These are phyloP conservation scores for Xylaria nigripes DNA, from an alignment of 495 filamentous ascomycete genomes.

Conservation along the genomic window DNA sequence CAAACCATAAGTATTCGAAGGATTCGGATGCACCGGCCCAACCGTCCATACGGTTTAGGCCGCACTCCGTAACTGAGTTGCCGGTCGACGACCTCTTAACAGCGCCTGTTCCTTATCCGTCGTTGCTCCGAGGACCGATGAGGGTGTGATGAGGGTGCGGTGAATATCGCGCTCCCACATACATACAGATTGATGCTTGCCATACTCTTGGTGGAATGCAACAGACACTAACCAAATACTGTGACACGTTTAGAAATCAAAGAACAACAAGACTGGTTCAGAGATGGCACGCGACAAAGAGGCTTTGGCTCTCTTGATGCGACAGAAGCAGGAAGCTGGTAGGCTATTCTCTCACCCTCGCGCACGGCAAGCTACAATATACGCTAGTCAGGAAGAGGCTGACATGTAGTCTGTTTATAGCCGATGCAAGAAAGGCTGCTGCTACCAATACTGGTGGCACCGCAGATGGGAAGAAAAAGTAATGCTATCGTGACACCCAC, in stretches of 20 bases:
- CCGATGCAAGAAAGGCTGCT: slow-evolving; percentile 45
- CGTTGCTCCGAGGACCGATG: neutral
- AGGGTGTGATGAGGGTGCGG: neutral
- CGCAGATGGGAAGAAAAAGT: slow-evolving; percentile 30
- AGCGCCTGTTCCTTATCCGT: neutral
- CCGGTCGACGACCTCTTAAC: neutral
- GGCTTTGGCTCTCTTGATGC: slow-evolving; percentile 72
- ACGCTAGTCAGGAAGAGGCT: neutral
- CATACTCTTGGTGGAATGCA: neutral
- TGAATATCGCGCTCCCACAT: neutral
- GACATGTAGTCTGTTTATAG: slow-evolving; percentile 18
- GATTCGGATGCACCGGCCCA: neutral
- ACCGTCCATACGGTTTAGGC: slow-evolving; percentile 1
- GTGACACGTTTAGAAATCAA: slow-evolving; percentile 49
- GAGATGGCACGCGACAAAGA: slow-evolving; percentile 70
- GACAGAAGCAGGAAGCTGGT: slow-evolving; percentile 84
- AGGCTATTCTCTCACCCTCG: slow-evolving; percentile 16
- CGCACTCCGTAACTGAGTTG: neutral
- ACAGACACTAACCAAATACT: slow-evolving; percentile 12
- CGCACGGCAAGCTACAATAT: neutral
- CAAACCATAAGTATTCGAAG: neutral
- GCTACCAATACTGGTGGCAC: slow-evolving; percentile 22
- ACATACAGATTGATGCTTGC: neutral
- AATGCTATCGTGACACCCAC: neutral
- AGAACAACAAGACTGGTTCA: slow-evolving; percentile 50